Evolutionary conservation across 192 early-diverging fungal species (phyloP).

Genomic region (Entomortierella beljakovae): DNA sequence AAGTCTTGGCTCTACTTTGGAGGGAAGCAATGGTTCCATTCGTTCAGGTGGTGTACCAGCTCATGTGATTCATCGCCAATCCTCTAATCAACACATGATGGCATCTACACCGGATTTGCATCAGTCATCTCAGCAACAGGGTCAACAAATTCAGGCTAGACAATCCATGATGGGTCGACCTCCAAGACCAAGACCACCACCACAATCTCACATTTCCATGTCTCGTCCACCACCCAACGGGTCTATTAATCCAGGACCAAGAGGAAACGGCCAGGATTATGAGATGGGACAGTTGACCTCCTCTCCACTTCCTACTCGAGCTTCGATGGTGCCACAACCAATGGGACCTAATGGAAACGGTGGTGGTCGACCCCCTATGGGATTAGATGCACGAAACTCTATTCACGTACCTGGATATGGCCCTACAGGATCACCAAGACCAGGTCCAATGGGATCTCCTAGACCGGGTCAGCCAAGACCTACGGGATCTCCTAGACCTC

Average conservation of each 20-base stretch:
- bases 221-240: conserved; percentile 17
- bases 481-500: conserved; percentile 13
- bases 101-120: conserved; percentile 27
- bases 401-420: conserved; percentile 10
- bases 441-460: conserved; percentile 17
- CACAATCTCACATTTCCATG: conserved; percentile 13
- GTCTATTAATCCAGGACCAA: conserved; percentile 12
- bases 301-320: background rate
- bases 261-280: conserved; percentile 24
- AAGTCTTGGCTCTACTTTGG: conserved; percentile 35
- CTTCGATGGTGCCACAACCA: background rate
- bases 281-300: conserved; percentile 27
- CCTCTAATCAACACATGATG: conserved; percentile 14
- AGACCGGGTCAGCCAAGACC: conserved; percentile 13
- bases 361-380: background rate
- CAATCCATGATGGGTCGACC: conserved; percentile 39
- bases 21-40: conserved; percentile 26
- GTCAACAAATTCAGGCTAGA: conserved; percentile 8
- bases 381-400: conserved; percentile 27
- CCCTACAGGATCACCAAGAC: conserved; percentile 7
- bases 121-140: conserved; percentile 23
- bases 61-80: background rate
- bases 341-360: background rate
- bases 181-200: conserved; percentile 24
- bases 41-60: background rate